Conservation (phyloP, 2,329 filamentous ascomycete genomes). For the Dothiorella sarmentorum region DNA sequence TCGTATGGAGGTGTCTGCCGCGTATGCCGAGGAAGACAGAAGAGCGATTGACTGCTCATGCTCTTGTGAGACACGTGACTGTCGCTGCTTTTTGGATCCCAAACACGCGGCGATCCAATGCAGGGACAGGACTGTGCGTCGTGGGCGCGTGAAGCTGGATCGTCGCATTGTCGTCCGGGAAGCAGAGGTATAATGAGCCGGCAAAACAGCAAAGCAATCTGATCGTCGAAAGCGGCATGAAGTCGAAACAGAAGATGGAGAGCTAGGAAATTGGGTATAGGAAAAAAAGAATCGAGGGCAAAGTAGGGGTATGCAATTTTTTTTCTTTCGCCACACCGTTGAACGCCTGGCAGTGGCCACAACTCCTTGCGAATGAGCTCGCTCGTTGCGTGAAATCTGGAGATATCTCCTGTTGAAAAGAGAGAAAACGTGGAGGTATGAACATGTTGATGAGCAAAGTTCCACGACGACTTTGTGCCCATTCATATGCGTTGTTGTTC, state of each 20-base stretch:
- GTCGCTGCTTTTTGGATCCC: too few species aligned
- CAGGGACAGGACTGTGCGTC: too few species aligned
- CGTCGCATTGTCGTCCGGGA: neutral
- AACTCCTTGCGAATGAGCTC: conserved; percentile 2
- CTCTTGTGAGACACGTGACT: too few species aligned
- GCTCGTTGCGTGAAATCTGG: neutral
- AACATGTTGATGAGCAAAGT: neutral
- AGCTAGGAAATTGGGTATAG: neutral
- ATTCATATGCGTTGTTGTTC: neutral
- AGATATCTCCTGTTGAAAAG: neutral
- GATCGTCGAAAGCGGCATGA: neutral
- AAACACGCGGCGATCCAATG: too few species aligned
- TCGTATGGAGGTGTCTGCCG: too few species aligned
- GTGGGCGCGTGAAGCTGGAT: neutral
- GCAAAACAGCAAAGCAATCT: neutral
- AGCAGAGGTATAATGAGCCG: neutral
- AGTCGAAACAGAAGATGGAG: neutral
- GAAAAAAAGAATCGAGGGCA: neutral
- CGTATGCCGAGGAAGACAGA: too few species aligned
- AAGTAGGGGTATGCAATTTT: conserved; percentile 9
- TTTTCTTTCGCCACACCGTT: conserved; percentile 7
- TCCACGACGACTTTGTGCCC: neutral
- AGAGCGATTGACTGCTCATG: too few species aligned
- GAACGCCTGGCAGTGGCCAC: conserved; percentile 5
- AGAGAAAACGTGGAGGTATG: neutral